These are phyloP conservation scores for Globisporangium cederbergense DNA, from an alignment of 352 stramenopile genomes.

Conservation along the genomic window DNA sequence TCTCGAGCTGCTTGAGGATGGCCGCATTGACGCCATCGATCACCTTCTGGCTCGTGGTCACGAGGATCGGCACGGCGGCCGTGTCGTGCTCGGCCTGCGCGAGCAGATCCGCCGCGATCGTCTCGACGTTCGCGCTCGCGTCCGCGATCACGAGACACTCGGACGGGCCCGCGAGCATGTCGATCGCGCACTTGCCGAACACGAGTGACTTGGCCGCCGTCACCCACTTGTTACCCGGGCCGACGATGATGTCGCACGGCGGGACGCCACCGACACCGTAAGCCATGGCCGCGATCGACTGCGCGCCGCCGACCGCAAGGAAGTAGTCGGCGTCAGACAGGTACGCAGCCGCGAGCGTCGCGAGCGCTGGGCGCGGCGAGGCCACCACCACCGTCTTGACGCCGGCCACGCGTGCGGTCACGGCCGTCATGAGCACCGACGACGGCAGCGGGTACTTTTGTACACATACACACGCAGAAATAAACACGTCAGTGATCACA, in stretches of 20 bases:
- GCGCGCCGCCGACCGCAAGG: constrained; percentile 68
- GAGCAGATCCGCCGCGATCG: constrained; percentile 74
- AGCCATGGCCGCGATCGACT: constrained; percentile 95
- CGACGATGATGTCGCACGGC: constrained; percentile 97
- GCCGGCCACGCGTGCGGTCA: constrained; percentile 93
- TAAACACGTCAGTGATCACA: constrained; percentile 3
- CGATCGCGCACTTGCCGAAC: constrained; percentile 96
- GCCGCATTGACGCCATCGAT: constrained; percentile 91
- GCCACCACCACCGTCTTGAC: constrained; percentile 94
- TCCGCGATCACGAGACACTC: constrained; percentile 98
- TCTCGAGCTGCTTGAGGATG: constrained; percentile 71
- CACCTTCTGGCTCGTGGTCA: constrained; percentile 84
- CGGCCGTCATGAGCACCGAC: constrained; percentile 97
- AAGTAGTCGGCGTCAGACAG: constrained; percentile 91
- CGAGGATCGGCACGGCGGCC: constrained; percentile 95
- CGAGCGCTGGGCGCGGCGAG: constrained; percentile 88
- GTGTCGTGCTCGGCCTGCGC: constrained; percentile 96
- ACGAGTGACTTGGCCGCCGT: constrained; percentile 98
- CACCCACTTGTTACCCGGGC: constrained; percentile 99
- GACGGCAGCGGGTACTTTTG: constrained; percentile 94
- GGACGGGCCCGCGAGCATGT: constrained; percentile 98
- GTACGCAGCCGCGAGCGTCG: constrained; percentile 94
- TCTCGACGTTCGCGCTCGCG: constrained; percentile 67
- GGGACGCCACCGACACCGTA: constrained; percentile 92
- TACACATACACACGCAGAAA: constrained; percentile 5